Percentiles rank a stretch among this genome's conserved stretches.
Conservation (phyloP, 1,284 basidiomycete species). For the Cutaneotrichosporon dermatis region DNA sequence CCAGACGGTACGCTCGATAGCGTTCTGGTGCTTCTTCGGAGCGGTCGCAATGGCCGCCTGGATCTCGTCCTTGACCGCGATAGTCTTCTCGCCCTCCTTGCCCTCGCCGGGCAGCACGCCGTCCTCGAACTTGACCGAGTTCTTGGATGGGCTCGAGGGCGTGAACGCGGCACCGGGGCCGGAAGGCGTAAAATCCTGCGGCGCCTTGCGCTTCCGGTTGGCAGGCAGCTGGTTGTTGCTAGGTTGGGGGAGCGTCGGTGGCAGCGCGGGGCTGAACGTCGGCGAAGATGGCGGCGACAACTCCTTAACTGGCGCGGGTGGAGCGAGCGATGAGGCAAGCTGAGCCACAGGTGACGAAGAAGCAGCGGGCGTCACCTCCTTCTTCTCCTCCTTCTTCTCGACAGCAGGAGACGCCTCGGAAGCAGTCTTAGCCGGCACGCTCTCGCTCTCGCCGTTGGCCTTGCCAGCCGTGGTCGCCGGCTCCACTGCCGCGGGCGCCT, state of each 20-base stretch:
- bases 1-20: constrained; percentile 81
- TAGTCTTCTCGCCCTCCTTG: constrained; percentile 43
- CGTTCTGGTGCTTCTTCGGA: constrained; percentile 63
- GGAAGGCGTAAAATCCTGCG: constrained; percentile 35
- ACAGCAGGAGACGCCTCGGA: not conserved
- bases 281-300: constrained; percentile 14
- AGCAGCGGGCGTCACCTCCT: too few relatives aligned
- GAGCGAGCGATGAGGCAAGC: not conserved
- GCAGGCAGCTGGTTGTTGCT: constrained; percentile 28
- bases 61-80: constrained; percentile 14
- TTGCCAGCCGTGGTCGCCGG: too few relatives aligned
- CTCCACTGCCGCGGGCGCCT: too few relatives aligned
- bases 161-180: constrained; percentile 27
- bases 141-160: constrained; percentile 33
- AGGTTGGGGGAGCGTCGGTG: constrained; percentile 31
- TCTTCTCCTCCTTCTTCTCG: not conserved
- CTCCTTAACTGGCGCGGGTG: not conserved
- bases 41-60: not conserved
- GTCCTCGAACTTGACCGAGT: constrained; percentile 49
- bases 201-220: constrained; percentile 42
- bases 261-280: constrained; percentile 29
- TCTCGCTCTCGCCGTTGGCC: constrained; percentile 6
- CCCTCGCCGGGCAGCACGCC: constrained; percentile 46
- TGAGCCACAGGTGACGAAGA: not conserved
- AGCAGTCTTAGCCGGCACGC: not conserved